A percentile compares a stretch with the other conserved stretches of the same genome.
These are phyloP conservation scores for Alloteropsis angusta DNA, from an alignment of 202 grass and related monocot genomes.

Conservation along the genomic window DNA sequence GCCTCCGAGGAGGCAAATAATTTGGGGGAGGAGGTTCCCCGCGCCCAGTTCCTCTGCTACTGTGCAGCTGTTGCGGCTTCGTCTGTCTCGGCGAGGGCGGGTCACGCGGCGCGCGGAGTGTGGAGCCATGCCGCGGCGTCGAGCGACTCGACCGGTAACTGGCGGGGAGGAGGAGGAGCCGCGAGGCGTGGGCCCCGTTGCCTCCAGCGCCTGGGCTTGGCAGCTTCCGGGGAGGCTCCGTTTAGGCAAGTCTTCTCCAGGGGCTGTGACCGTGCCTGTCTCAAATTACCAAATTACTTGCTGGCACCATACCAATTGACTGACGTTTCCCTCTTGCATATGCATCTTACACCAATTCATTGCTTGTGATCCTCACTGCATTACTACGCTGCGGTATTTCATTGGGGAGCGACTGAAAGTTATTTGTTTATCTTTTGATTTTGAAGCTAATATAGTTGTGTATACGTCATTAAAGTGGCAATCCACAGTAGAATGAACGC, in stretches of 20 bases:
- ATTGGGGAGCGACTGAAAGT: too few species aligned
- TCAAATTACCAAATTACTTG: neutral
- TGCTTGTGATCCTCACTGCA: neutral
- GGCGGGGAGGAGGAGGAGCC: neutral
- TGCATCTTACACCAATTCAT: neutral
- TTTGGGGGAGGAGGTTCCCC: neutral
- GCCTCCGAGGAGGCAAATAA: too few species aligned
- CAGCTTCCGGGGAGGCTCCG: neutral
- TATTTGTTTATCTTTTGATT: too few species aligned
- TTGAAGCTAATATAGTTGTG: neutral
- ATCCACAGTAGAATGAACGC: neutral
- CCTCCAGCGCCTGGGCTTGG: neutral
- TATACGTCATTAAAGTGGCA: constrained; percentile 1
- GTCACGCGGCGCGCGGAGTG: neutral
- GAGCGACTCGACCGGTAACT: neutral
- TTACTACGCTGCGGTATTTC: neutral
- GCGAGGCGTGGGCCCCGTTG: neutral
- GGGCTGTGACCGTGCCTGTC: neutral
- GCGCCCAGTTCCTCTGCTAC: neutral
- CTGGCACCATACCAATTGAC: neutral
- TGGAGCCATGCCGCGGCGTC: neutral
- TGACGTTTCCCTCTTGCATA: neutral
- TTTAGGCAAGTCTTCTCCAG: neutral
- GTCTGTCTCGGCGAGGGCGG: neutral
- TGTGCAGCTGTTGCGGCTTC: neutral